Percentiles rank a stretch among this genome's conserved stretches.
These are phyloP conservation scores for Leptodermis oblonga DNA, from an alignment of 257 asterid species.

Conservation along the genomic window DNA sequence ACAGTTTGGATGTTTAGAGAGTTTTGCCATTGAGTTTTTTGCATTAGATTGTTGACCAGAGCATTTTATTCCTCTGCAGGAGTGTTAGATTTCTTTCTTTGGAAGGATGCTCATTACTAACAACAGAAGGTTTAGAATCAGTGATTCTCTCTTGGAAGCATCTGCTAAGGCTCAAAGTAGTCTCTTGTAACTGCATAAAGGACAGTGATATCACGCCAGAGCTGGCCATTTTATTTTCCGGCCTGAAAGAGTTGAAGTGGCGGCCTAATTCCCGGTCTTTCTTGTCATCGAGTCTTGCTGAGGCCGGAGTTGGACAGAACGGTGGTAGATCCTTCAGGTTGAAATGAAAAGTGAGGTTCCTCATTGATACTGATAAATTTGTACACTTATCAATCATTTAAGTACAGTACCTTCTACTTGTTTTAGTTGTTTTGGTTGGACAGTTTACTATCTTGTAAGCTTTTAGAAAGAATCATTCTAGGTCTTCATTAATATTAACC, in stretches of 20 bases:
- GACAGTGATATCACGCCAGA: slow-evolving; percentile 84
- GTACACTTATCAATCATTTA: background rate
- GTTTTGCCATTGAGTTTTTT: background rate
- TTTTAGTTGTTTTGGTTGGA: background rate
- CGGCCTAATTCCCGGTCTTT: slow-evolving; percentile 75
- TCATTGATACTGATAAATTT: background rate
- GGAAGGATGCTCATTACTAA: slow-evolving; percentile 85
- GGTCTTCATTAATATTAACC: background rate
- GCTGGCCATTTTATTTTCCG: slow-evolving; percentile 66
- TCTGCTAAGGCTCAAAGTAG: slow-evolving; percentile 71
- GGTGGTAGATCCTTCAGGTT: slow-evolving; percentile 71
- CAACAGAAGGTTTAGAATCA: slow-evolving; percentile 73
- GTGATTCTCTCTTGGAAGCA: slow-evolving; percentile 79
- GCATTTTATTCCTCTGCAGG: slow-evolving; percentile 41
- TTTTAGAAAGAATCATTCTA: slow-evolving; percentile 13
- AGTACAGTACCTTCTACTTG: background rate
- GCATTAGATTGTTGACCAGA: background rate
- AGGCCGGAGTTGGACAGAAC: slow-evolving; percentile 83
- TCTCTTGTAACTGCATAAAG: slow-evolving; percentile 75
- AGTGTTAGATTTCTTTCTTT: slow-evolving; percentile 58
- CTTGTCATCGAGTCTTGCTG: slow-evolving; percentile 60
- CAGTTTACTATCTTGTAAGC: background rate
- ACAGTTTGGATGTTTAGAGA: background rate
- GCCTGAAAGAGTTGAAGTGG: slow-evolving; percentile 86
- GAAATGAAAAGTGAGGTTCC: slow-evolving; percentile 28